Percentiles rank a stretch among this genome's conserved stretches.
Evolutionary conservation across 2,329 filamentous ascomycete genomes (phyloP).

Genomic region (Pezizomycotina sp.): DNA sequence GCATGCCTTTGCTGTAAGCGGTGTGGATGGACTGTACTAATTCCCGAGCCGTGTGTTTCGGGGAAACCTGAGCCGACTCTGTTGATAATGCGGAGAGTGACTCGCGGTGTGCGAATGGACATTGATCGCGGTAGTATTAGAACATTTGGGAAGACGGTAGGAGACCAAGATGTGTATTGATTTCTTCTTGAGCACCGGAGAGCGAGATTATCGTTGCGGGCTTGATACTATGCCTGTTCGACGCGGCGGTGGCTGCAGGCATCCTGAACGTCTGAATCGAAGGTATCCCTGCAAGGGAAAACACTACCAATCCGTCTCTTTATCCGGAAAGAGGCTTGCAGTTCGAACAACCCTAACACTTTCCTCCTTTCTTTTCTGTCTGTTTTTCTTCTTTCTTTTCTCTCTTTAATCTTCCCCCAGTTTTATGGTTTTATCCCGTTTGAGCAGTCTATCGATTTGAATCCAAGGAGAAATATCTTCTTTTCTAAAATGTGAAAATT

Average conservation of each 20-base stretch:
- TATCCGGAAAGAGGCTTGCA: not conserved
- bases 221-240: conserved; percentile 16
- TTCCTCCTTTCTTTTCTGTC: too few species aligned
- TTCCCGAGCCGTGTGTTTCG: conserved; percentile 13
- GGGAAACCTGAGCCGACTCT: conserved; percentile 12
- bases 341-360: too few species aligned
- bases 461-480: too few species aligned
- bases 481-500: too few species aligned
- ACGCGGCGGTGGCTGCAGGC: conserved; percentile 9
- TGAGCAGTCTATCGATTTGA: too few species aligned
- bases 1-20: conserved; percentile 12
- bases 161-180: conserved; percentile 19
- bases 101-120: conserved; percentile 10
- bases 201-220: conserved; percentile 18
- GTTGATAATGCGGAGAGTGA: conserved; percentile 12
- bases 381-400: too few species aligned
- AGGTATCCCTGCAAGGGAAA: not conserved
- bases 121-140: conserved; percentile 15
- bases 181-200: conserved; percentile 17
- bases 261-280: conserved; percentile 5
- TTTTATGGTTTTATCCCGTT: too few species aligned
- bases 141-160: conserved; percentile 18
- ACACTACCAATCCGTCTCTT: not conserved
- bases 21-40: conserved; percentile 12
- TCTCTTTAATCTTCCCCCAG: too few species aligned